A percentile compares a stretch with the other conserved stretches of the same genome.
These are phyloP conservation scores for Dittrichia graveolens DNA, from an alignment of 129 eudicot species.

Conservation along the genomic window DNA sequence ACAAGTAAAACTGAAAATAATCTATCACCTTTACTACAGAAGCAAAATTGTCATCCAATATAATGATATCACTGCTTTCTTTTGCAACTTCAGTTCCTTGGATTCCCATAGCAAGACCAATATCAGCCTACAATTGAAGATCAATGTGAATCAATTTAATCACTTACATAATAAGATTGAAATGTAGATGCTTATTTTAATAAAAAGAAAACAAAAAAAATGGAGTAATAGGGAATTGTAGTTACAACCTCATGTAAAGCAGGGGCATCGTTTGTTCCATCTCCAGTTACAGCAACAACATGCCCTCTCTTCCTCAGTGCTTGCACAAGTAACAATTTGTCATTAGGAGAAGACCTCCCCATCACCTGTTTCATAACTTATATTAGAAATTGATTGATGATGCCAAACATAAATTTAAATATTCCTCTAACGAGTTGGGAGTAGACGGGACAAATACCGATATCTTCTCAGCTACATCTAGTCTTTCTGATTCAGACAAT, in stretches of 20 bases:
- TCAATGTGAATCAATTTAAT: neutral
- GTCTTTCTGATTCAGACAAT: constrained; percentile 59
- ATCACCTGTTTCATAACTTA: constrained; percentile 55
- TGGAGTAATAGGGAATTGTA: neutral
- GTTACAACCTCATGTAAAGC: constrained; percentile 81
- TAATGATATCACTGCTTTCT: constrained; percentile 91
- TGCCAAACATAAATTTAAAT: neutral
- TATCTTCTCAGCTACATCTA: constrained; percentile 62
- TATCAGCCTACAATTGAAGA: constrained; percentile 68
- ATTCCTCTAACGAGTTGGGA: neutral
- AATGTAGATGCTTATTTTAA: neutral
- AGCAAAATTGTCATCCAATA: constrained; percentile 86
- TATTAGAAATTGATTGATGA: neutral
- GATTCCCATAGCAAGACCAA: constrained; percentile 98
- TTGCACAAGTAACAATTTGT: constrained; percentile 90
- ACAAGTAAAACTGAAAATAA: constrained; percentile 18
- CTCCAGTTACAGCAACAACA: constrained; percentile 98
- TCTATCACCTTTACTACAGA: constrained; percentile 79
- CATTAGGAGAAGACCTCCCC: constrained; percentile 98
- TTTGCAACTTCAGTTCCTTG: constrained; percentile 95
- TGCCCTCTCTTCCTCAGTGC: constrained; percentile 81
- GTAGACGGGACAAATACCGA: constrained; percentile 50
- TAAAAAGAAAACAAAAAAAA: neutral
- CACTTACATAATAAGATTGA: neutral
- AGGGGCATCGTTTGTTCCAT: constrained; percentile 98